Conservation (phyloP, 805 yeast species). For the Zygoascus flipseniorum region DNA sequence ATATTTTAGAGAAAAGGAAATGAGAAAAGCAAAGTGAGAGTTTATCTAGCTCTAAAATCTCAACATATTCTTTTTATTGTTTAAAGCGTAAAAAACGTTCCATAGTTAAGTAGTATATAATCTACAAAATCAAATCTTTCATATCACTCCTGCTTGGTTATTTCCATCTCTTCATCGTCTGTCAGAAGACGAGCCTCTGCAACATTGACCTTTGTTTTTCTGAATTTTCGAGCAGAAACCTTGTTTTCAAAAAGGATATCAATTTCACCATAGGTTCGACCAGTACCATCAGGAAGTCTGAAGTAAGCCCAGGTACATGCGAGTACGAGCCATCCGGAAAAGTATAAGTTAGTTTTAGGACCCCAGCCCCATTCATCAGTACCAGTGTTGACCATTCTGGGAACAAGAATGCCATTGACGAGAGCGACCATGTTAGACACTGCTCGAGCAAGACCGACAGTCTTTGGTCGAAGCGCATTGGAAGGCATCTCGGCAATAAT, state of each 20-base stretch:
- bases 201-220: constrained; percentile 10
- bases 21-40: too few relatives aligned
- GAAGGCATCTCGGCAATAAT: constrained; percentile 37
- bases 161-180: too few relatives aligned
- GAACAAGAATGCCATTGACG: constrained; percentile 19
- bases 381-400: constrained; percentile 33
- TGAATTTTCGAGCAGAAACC: constrained; percentile 24
- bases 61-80: too few relatives aligned
- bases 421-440: constrained; percentile 17
- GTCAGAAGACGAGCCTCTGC: not conserved
- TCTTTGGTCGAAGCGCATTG: constrained; percentile 33
- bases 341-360: constrained; percentile 40
- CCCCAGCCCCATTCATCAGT: constrained; percentile 35
- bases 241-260: constrained; percentile 40
- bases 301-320: constrained; percentile 38
- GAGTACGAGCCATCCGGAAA: constrained; percentile 30
- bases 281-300: constrained; percentile 51
- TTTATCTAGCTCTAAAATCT: too few relatives aligned
- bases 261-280: constrained; percentile 50
- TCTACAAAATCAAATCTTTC: too few relatives aligned
- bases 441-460: constrained; percentile 34
- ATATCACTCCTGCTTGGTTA: too few relatives aligned
- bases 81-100: too few relatives aligned
- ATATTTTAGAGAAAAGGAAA: too few relatives aligned
- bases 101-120: too few relatives aligned